phyloP scores from a whole-genome alignment of 2,329 filamentous ascomycete genomes.

The Ascocoryne sarcoides region DNA sequence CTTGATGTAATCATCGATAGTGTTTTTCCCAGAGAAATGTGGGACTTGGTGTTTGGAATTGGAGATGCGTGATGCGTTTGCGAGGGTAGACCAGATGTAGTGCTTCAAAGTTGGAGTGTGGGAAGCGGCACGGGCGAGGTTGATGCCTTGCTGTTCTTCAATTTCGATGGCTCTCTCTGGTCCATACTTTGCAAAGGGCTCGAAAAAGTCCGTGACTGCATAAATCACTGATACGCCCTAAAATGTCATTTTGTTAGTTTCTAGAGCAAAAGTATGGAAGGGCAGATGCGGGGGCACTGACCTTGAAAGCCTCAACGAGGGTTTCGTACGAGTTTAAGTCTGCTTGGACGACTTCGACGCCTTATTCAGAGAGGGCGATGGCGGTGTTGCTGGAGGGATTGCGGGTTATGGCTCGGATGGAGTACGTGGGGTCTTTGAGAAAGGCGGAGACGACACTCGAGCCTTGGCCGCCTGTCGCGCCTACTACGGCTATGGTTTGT shows the following conservation, averaged over 20 bases:
- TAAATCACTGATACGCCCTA: slow-evolving; percentile 42
- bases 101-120: slow-evolving; percentile 34
- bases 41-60: slow-evolving; percentile 31
- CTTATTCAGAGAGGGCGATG: slow-evolving; percentile 30
- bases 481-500: slow-evolving; percentile 32
- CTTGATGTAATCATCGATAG: slow-evolving; percentile 30
- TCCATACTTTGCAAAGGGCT: slow-evolving; percentile 34
- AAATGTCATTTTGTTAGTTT: slow-evolving; percentile 3
- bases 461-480: slow-evolving; percentile 41
- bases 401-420: slow-evolving; percentile 38
- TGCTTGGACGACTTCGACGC: slow-evolving; percentile 36
- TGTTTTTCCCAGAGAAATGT: slow-evolving; percentile 29
- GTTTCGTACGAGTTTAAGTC: slow-evolving; percentile 34
- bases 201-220: slow-evolving; percentile 48
- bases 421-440: slow-evolving; percentile 29
- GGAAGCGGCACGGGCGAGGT: slow-evolving; percentile 34
- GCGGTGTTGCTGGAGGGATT: slow-evolving; percentile 34
- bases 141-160: slow-evolving; percentile 34
- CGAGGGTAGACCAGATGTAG: slow-evolving; percentile 36
- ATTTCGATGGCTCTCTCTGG: slow-evolving; percentile 30
- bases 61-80: slow-evolving; percentile 29
- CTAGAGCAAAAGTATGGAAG: neutral
- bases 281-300: too few relatives aligned
- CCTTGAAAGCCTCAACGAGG: slow-evolving; percentile 33
- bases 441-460: slow-evolving; percentile 38